Conservation (phyloP, 768 basidiomycete species). For the Boletus pseudopeckii region DNA sequence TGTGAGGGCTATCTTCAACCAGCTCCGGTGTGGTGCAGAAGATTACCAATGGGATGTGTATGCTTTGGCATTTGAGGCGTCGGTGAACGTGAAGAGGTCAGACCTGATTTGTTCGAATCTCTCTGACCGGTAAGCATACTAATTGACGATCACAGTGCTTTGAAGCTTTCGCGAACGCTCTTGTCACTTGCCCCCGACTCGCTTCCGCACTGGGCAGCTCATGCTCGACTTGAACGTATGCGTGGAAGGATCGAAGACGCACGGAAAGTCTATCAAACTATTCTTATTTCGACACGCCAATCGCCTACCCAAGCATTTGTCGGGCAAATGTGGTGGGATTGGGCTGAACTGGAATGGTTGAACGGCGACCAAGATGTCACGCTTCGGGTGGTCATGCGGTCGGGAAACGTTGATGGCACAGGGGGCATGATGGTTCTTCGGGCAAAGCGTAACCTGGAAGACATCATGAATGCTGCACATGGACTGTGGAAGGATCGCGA, state of each 20-base stretch:
- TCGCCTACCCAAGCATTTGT: conserved; percentile 34
- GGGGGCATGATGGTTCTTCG: conserved; percentile 57
- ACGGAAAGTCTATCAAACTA: conserved; percentile 72
- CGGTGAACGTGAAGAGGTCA: conserved; percentile 53
- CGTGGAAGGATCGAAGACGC: conserved; percentile 66
- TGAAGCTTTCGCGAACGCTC: conserved; percentile 63
- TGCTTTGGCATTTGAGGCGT: conserved; percentile 65
- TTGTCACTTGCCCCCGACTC: conserved; percentile 58
- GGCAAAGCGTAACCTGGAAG: conserved; percentile 62
- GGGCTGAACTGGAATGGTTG: conserved; percentile 85
- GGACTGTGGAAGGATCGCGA: conserved; percentile 55
- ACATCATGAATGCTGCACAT: conserved; percentile 34
- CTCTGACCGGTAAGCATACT: conserved; percentile 3
- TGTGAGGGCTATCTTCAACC: conserved; percentile 56
- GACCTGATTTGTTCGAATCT: conserved; percentile 23
- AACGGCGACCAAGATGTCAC: conserved; percentile 47
- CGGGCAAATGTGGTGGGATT: conserved; percentile 70
- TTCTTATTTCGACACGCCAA: conserved; percentile 48
- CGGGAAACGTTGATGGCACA: conserved; percentile 50
- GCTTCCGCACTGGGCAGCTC: conserved; percentile 65
- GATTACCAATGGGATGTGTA: conserved; percentile 66
- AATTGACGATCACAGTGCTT: conserved; percentile 43
- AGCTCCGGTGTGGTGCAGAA: conserved; percentile 45
- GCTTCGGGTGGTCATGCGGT: conserved; percentile 50
- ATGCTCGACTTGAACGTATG: conserved; percentile 67